These are phyloP conservation scores for Herpotrichia juniperi DNA, from an alignment of 2,329 filamentous ascomycete genomes.

Conservation along the genomic window DNA sequence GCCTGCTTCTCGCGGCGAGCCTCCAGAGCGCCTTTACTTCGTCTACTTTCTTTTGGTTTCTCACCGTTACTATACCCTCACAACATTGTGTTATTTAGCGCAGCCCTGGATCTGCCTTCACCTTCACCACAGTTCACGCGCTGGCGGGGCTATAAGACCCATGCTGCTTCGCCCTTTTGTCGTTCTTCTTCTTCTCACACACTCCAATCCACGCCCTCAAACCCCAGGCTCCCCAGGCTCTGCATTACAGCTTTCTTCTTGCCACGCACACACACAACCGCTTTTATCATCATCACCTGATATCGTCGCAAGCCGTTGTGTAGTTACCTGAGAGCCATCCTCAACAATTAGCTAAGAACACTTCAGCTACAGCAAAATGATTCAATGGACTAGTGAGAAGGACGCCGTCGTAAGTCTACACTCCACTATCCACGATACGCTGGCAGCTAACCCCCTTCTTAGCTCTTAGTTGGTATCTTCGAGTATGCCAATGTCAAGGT, in stretches of 20 bases:
- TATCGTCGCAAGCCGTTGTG: no score
- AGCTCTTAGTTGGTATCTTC: constrained; percentile 29
- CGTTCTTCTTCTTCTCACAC: constrained; percentile 1
- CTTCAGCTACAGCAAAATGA: constrained; percentile 7
- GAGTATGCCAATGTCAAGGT: constrained; percentile 22
- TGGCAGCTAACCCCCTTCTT: no score
- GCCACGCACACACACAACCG: no score
- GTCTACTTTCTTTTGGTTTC: background rate
- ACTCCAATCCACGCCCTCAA: background rate
- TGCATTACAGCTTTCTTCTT: no score
- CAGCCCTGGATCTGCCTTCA: background rate
- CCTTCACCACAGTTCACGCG: constrained; percentile 12
- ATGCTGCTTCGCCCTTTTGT: background rate
- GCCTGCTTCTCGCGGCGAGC: background rate
- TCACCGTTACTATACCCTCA: background rate
- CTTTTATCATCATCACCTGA: background rate
- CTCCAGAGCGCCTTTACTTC: background rate
- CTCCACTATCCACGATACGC: constrained; percentile 5
- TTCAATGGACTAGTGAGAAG: constrained; percentile 28
- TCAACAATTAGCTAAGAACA: no score
- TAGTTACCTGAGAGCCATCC: no score
- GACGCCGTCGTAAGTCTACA: constrained; percentile 23
- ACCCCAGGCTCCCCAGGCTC: background rate
- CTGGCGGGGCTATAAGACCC: background rate
- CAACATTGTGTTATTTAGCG: background rate